These are phyloP conservation scores for Pinus taeda DNA, from an alignment of 75 land plant genomes.

Conservation along the genomic window DNA sequence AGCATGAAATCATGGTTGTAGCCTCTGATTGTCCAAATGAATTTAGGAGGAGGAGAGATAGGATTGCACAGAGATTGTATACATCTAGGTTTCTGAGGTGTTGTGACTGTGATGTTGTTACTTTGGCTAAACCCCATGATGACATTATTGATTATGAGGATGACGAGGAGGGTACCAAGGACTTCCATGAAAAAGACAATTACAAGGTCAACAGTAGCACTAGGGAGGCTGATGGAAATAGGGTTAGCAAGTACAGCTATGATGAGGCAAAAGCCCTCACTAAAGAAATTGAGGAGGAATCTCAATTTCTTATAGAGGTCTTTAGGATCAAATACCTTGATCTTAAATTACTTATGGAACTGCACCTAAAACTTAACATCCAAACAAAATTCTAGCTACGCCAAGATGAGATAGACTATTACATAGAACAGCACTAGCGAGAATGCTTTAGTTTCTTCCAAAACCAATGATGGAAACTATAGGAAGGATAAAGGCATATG, in stretches of 20 bases:
- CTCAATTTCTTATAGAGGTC: conserved; percentile 39
- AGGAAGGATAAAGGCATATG: too few species aligned
- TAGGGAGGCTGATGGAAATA: conserved; percentile 16
- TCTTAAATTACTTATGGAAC: too few species aligned
- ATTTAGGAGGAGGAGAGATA: conserved; percentile 57
- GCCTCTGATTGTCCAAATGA: conserved; percentile 71
- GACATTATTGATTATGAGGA: conserved; percentile 4
- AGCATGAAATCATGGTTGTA: conserved; percentile 62
- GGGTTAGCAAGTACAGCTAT: conserved; percentile 35
- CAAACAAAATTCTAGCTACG: too few species aligned
- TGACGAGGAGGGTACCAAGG: conserved; percentile 11
- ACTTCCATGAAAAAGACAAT: conserved; percentile 10
- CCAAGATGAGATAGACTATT: too few species aligned
- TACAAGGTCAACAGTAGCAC: conserved; percentile 14
- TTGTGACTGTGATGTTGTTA: conserved; percentile 41
- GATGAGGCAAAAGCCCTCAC: conserved; percentile 67
- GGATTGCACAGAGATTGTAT: conserved; percentile 74
- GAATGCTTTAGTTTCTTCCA: too few species aligned
- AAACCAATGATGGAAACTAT: too few species aligned
- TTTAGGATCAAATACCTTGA: conserved; percentile 39
- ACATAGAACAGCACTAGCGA: too few species aligned
- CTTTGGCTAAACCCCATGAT: conserved; percentile 7
- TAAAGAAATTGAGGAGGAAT: conserved; percentile 61
- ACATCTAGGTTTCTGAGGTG: conserved; percentile 30
- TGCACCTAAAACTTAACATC: too few species aligned